phyloP scores from a whole-genome alignment of 139 green algal species.

The Chlamydomonas incerta region DNA sequence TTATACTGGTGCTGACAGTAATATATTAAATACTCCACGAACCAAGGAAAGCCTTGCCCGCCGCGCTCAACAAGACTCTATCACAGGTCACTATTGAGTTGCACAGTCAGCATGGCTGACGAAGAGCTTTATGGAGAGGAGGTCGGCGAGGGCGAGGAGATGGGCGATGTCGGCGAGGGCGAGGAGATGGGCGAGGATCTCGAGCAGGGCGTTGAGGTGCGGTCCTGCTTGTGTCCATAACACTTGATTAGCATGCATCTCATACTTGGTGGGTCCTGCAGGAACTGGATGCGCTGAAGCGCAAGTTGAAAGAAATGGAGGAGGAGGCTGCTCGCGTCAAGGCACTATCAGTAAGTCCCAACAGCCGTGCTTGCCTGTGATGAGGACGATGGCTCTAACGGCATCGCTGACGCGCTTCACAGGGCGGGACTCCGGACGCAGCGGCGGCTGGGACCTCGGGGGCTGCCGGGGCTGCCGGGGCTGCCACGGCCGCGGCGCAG shows the following conservation, averaged over 20 bases:
- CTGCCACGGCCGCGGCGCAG: slow-evolving; percentile 21
- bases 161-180: slow-evolving; percentile 16
- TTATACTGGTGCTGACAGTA: too few species aligned
- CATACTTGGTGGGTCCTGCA: slow-evolving; percentile 32
- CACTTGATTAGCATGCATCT: neutral
- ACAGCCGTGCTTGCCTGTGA: too few species aligned
- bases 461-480: slow-evolving; percentile 16
- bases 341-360: slow-evolving; percentile 72
- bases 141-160: slow-evolving; percentile 37
- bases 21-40: too few species aligned
- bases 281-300: slow-evolving; percentile 93
- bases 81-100: too few species aligned
- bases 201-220: neutral
- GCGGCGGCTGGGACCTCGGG: neutral
- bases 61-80: too few species aligned
- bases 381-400: neutral
- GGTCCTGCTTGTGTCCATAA: neutral
- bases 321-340: slow-evolving; percentile 88
- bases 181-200: slow-evolving; percentile 25
- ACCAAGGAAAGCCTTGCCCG: too few species aligned
- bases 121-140: slow-evolving; percentile 42
- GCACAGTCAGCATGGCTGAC: slow-evolving; percentile 15
- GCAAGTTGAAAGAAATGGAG: slow-evolving; percentile 92
- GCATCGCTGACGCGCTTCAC: neutral
- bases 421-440: slow-evolving; percentile 3